phyloP scores from a whole-genome alignment of 2,329 filamentous ascomycete genomes.

The Cercospora zeae-maydis region DNA sequence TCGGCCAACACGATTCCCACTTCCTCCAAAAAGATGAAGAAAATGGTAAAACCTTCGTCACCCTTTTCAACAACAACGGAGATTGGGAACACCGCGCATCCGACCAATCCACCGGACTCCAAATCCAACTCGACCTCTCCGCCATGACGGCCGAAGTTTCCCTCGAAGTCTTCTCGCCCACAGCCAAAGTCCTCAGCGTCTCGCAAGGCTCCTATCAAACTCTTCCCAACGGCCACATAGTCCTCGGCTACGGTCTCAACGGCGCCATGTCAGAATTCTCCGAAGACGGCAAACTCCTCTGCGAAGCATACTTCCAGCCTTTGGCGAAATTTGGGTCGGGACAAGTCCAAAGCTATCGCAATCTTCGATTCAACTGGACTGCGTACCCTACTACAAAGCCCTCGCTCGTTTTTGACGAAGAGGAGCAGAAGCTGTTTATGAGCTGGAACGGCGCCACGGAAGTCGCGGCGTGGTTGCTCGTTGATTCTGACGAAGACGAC shows the following conservation, averaged over 20 bases:
- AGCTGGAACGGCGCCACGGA: slow-evolving; percentile 50
- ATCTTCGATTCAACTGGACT: slow-evolving; percentile 51
- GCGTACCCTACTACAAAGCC: slow-evolving; percentile 32
- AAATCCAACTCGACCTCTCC: slow-evolving; percentile 27
- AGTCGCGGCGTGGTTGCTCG: slow-evolving; percentile 47
- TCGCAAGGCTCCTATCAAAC: slow-evolving; percentile 53
- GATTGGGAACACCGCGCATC: slow-evolving; percentile 29
- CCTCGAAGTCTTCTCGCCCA: slow-evolving; percentile 26
- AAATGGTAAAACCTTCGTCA: slow-evolving; percentile 21
- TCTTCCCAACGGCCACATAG: slow-evolving; percentile 50
- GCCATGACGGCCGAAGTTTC: slow-evolving; percentile 32
- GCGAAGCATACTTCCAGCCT: slow-evolving; percentile 50
- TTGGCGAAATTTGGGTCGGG: slow-evolving; percentile 43
- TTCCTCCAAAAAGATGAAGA: slow-evolving; percentile 42
- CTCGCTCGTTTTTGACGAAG: slow-evolving; percentile 27
- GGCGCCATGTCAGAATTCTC: slow-evolving; percentile 42
- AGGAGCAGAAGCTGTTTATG: slow-evolving; percentile 43
- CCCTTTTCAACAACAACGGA: slow-evolving; percentile 31
- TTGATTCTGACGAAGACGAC: slow-evolving; percentile 26
- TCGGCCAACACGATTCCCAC: slow-evolving; percentile 52
- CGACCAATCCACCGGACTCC: slow-evolving; percentile 21
- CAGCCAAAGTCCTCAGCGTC: slow-evolving; percentile 41
- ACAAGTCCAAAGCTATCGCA: slow-evolving; percentile 49
- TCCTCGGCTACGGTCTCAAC: slow-evolving; percentile 54
- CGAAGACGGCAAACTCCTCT: slow-evolving; percentile 48